Base-by-base conservation (phyloP, 108 stramenopile genomes). In the Nitzschia putrida region DNA sequence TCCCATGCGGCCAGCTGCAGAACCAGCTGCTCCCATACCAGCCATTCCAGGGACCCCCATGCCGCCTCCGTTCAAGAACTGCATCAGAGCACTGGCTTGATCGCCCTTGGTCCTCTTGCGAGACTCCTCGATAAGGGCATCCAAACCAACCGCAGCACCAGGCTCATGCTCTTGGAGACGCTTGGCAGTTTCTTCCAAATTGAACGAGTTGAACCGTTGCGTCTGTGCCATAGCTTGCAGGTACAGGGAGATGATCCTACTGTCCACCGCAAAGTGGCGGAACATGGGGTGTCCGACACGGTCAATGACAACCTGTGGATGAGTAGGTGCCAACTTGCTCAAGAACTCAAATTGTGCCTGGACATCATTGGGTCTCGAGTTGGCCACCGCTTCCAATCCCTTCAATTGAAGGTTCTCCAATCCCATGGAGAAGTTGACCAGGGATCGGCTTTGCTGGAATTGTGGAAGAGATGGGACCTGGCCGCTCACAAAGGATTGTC, bases 221-320 rank as follows among this genome's bases (percentile, higher is more conserved):
- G 76, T 80, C 20, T 81, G 64, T 25, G 55, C 68, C 52, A 89
- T 25, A 13, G 88, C 77, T 51, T 83, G 78, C 53, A 94, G 65
- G 68, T 91, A 94, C 59, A 88, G 42, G 8, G 79, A 37, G 7
- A 79, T 87, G 43, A 82, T 79, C 3, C 85, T 79, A 53, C 81
- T 74, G 72, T 89, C 87, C 14, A 91, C 50, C 11, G 79, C 88
- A 63, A 84, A 85, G 11, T 89, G 72, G 12, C 67, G 66, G 57
- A 80, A 83, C 59, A 58, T 66, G 16, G 69, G 66, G 44, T 86
- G 71, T 57, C 84, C 76, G 53, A 89, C 84, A 39, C 90, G 81
- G 34, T 86, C 83, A 39, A 95, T 68, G 24, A 88, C 90, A 2
- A 88, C 92, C 16, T 85, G 79, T 39, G 91, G 90, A 70, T 93